Percentiles rank a stretch among this genome's conserved stretches.
Conservation (phyloP, 768 basidiomycete genomes). For the Suillus subalutaceus region DNA sequence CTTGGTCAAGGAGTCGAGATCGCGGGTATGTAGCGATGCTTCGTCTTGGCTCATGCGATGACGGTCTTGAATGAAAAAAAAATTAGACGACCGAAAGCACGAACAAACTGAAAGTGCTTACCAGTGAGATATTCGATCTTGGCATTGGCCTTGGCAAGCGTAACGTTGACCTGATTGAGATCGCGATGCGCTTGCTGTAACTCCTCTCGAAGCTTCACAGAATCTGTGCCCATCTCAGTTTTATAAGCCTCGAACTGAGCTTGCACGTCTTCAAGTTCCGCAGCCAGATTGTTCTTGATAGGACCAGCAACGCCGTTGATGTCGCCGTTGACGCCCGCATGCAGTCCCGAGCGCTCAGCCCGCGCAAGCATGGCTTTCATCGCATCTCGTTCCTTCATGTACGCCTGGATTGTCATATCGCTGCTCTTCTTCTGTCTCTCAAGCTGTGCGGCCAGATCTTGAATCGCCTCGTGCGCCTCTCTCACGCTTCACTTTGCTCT, state of each 20-base stretch:
- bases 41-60: constrained; percentile 74
- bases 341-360: constrained; percentile 37
- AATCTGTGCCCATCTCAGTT: constrained; percentile 80
- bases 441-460: constrained; percentile 74
- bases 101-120: constrained; percentile 34
- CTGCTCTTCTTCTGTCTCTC: constrained; percentile 75
- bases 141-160: constrained; percentile 82
- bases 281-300: constrained; percentile 44
- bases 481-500: constrained; percentile 77
- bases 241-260: constrained; percentile 80
- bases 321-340: constrained; percentile 33
- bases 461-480: constrained; percentile 88
- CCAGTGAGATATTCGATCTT: constrained; percentile 80
- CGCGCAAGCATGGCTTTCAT: constrained; percentile 74
- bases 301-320: constrained; percentile 28
- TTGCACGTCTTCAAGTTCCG: constrained; percentile 74
- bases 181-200: constrained; percentile 66
- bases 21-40: constrained; percentile 58
- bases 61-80: constrained; percentile 53
- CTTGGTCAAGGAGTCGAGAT: constrained; percentile 66
- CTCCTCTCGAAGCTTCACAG: constrained; percentile 73
- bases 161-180: constrained; percentile 60
- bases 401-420: constrained; percentile 74
- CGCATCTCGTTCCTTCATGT: constrained; percentile 87
- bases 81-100: constrained; percentile 12